A percentile compares a stretch with the other conserved stretches of the same genome.
phyloP scores from a whole-genome alignment of 2,329 filamentous ascomycete species.

The Aspergillus novofumigatus region DNA sequence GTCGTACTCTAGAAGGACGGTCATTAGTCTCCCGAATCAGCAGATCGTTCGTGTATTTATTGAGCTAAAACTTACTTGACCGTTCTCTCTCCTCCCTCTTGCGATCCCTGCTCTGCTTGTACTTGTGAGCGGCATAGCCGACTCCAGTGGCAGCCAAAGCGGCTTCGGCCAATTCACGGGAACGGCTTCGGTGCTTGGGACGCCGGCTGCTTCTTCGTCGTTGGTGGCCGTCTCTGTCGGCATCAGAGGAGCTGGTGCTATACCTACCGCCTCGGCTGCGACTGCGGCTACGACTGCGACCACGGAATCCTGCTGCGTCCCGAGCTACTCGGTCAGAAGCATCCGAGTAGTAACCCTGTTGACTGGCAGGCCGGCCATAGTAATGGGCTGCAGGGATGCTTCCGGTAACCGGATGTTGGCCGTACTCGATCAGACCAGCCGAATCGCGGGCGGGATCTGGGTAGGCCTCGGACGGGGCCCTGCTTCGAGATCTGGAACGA shows the following conservation, averaged over 20 bases:
- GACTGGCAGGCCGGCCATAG: constrained; percentile 40
- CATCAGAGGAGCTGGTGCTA: constrained; percentile 35
- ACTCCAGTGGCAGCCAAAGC: constrained; percentile 56
- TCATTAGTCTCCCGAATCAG: constrained; percentile 12
- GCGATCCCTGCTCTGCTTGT: constrained; percentile 53
- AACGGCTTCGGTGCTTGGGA: constrained; percentile 36
- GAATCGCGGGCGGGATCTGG: constrained; percentile 40
- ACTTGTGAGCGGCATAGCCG: constrained; percentile 55
- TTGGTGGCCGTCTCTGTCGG: constrained; percentile 31
- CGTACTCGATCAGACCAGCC: constrained; percentile 60
- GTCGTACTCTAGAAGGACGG: constrained; percentile 24
- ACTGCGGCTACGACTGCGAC: constrained; percentile 46
- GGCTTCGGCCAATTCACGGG: constrained; percentile 48
- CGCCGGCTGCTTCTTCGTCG: constrained; percentile 27
- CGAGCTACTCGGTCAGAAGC: constrained; percentile 41
- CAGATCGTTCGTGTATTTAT: background rate
- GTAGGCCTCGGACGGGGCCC: constrained; percentile 38
- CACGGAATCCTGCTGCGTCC: constrained; percentile 28
- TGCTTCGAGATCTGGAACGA: constrained; percentile 46
- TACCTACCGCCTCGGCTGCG: constrained; percentile 39
- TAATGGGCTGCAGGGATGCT: constrained; percentile 47
- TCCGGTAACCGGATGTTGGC: constrained; percentile 58
- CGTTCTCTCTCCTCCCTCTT: constrained; percentile 51
- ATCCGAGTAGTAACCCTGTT: constrained; percentile 37
- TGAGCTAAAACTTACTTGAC: constrained; percentile 38